Evolutionary conservation across 2,329 filamentous ascomycete species (phyloP), one percentile per base, ranked within the genome.

Genomic region (Ascochyta koolunga): DNA sequence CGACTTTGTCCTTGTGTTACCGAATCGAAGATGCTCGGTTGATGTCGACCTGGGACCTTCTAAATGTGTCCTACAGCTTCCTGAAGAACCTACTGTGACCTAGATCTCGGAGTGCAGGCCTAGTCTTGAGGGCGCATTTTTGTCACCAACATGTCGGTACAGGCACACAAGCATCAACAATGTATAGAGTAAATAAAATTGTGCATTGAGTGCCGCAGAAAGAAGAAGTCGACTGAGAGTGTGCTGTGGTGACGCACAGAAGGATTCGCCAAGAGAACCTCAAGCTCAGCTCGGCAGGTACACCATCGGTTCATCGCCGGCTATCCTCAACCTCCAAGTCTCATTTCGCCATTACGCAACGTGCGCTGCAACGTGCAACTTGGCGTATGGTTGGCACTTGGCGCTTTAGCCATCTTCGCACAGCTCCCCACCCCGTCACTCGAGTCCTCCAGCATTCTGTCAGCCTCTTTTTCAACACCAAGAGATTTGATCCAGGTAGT

Each of bases 1-100:
- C 5, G 39, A 54, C 11, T 68, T 67, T 37, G 49, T 62, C 11
- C 27, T 68, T 10, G 52, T 46, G 15, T 55, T 68, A 41, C 63
- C 65, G 8, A 52, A 54, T 38, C 58, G 45, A 35, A 49, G 45
- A 29, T 61, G 59, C 31, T 56, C 56, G 5, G 58, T 50, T 1
- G 43, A 50, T 21, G 22, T 61, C 3, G 55, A 64, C 15, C 5
- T 59, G 21, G 58, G 58, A 11, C 24, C 50, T 4, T 63, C 62
- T 4, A 54, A 41, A 19, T 62, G 60, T 25, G 13, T 52, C 10
- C 57, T 64, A 6, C 21, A 47, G 19, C 38, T 58, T 21, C 58
- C 63, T 16, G 40, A 25, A 38, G 31, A 51, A 15, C 15, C 24
- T 16, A 32, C 24, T 25, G 11, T 31, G 13, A 40, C 13, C 22